Evolutionary conservation across 2,329 filamentous ascomycete genomes (phyloP), one percentile per base, ranked within the genome.

Genomic region (Teratosphaeria destructans): DNA sequence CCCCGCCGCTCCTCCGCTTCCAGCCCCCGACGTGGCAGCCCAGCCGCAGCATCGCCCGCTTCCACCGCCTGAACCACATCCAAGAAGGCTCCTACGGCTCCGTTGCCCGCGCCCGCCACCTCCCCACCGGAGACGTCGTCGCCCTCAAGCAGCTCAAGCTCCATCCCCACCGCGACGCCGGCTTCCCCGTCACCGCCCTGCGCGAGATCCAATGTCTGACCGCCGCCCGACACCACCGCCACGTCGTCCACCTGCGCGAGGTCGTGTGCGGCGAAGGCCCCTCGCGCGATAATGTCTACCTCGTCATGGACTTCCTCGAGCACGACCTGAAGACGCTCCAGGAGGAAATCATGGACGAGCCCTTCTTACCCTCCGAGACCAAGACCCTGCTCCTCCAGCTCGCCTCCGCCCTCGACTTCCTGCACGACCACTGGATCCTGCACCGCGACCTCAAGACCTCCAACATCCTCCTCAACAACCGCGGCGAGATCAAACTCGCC

Each of bases 261-360:
- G 87, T 97, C 7, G 90, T 97, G 0, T 66, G 61, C 8, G 70
- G 71, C 5, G 64, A 67, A 52, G 63, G 62, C 11, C 59, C 60
- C 14, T 60, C 43, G 39, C 63, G 34, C 47, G 78, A 81, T 62
- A 83, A 87, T 76, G 87, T 96, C 65, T 95, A 90, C 73, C 84
- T 99, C 60, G 94, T 97, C 63, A 93, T 99, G 81, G 92, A 96
- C 71, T 99, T 97, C 75, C 81, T 96, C 68, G 93, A 97, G 78
- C 94, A 99, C 79, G 94, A 99, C 71, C 85, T 99, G 60, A 95
- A 95, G 75, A 89, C 88, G 59, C 82, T 99, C 60, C 88, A 96
- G 64, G 89, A 95, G 74, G 89, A 95, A 71, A 19, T 39, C 16
- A 96, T 97, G 90, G 83, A 87, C 57, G 90, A 96, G 71, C 91